These are phyloP conservation scores for Phytopythium aichiense DNA, from an alignment of 352 stramenopile species.

Conservation along the genomic window DNA sequence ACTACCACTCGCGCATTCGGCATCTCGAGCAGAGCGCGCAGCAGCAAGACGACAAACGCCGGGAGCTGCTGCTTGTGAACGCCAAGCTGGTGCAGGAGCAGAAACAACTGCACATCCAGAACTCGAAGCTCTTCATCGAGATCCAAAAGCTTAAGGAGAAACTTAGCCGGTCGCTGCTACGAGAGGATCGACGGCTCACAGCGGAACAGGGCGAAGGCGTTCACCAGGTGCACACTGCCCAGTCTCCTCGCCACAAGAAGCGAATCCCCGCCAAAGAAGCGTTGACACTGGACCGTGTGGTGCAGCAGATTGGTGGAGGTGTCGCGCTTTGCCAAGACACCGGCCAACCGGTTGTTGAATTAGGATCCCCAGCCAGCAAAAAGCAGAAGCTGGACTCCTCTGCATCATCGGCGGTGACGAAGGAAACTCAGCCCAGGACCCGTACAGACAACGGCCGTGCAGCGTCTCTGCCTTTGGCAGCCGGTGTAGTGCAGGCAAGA, in stretches of 20 bases:
- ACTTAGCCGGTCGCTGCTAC: conserved; percentile 43
- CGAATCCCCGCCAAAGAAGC: not conserved
- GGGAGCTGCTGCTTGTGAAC: conserved; percentile 63
- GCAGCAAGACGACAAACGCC: conserved; percentile 43
- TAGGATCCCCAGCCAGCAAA: not conserved
- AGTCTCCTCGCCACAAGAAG: conserved; percentile 9
- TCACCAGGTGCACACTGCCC: not conserved
- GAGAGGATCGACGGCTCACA: conserved; percentile 44
- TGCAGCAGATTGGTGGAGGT: not conserved
- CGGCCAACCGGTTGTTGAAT: not conserved
- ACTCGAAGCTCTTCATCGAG: conserved; percentile 16
- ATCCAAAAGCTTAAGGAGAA: conserved; percentile 45
- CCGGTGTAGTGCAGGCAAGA: not conserved
- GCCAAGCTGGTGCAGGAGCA: conserved; percentile 65
- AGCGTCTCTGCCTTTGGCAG: not conserved
- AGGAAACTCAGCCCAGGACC: not conserved
- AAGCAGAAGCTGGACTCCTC: not conserved
- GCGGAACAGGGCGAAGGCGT: conserved; percentile 17
- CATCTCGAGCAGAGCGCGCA: conserved; percentile 43
- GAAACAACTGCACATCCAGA: conserved; percentile 46
- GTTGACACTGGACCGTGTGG: not conserved
- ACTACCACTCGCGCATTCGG: conserved; percentile 43
- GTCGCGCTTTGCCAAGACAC: not conserved
- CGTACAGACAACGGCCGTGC: not conserved
- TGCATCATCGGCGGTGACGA: not conserved